phyloP scores from a whole-genome alignment of 192 early-diverging fungal genomes.

The Coemansia sp. region DNA sequence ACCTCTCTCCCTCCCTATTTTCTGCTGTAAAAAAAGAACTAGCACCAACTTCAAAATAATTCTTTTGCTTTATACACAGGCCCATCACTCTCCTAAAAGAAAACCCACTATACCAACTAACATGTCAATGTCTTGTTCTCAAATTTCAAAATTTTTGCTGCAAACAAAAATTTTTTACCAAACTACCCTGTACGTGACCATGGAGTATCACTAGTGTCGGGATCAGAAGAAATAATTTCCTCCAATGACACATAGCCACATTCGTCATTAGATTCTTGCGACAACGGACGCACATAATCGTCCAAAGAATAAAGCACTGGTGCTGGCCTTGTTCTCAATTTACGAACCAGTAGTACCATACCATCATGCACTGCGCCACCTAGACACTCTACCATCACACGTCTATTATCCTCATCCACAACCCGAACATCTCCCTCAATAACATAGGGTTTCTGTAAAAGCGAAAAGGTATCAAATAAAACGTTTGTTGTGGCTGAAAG shows the following conservation, averaged over 20 bases:
- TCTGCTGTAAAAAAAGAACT: too few species aligned
- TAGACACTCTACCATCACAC: conserved; percentile 36
- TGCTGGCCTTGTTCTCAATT: conserved; percentile 11
- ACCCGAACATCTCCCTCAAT: not conserved
- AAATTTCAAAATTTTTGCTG: not conserved
- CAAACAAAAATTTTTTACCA: conserved; percentile 7
- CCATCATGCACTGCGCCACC: conserved; percentile 40
- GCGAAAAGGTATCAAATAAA: not conserved
- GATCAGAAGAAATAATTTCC: conserved; percentile 32
- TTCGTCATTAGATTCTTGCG: conserved; percentile 16
- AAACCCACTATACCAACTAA: too few species aligned
- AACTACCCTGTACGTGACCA: conserved; percentile 11
- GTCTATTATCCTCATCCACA: not conserved
- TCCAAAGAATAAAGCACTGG: conserved; percentile 12
- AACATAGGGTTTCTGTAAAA: not conserved
- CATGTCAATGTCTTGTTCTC: too few species aligned
- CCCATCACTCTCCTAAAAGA: too few species aligned
- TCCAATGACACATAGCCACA: conserved; percentile 27
- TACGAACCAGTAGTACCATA: conserved; percentile 28
- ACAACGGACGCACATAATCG: conserved; percentile 8
- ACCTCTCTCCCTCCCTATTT: too few species aligned
- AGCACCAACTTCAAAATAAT: too few species aligned
- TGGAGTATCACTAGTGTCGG: conserved; percentile 28
- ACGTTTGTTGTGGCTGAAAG: not conserved
- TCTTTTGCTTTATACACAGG: too few species aligned